Base-by-base conservation (phyloP, 805 yeast species). In the Metschnikowia reukaufii region DNA sequence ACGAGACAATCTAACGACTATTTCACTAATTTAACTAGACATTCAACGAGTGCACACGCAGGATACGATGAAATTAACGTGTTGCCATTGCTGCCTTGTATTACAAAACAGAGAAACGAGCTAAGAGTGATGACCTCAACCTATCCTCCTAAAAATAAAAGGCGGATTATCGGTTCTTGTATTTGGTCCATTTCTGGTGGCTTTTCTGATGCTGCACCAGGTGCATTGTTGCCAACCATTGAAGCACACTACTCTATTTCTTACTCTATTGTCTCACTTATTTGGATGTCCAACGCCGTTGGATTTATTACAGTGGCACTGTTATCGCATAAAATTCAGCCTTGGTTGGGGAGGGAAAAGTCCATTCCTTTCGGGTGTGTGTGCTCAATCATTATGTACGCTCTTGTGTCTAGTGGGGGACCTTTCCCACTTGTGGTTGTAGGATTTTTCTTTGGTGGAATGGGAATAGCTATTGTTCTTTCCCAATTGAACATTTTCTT, bases 361-460 rank as follows among this genome's bases (percentile, higher is more conserved):
- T 46, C 60, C 17, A 41, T 57, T 10, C 52, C 56, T 9, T 25
- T 54, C 19, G 58, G 58, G 3, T 50, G 59, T 46, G 2, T 47
- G 34, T 23, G 18, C 20, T 48, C 52, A 10, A 42, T 47, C 1
- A 25, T 52, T 13, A 54, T 55, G 61, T 53, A 44, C 34, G 38
- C 56, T 4, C 23, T 59, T 4, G 52, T 61, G 6, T 42, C 55
- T 42, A 52, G 56, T 13, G 65, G 65, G 4, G 53, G 55, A 6
- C 50, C 54, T 0, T 61, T 55, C 18, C 60, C 60, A 1, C 40
- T 61, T n/a, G 40, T 59, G n/a, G 65, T 59, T 8, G 31, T 45
- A 0, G 64, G 60, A 1, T 61, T 58, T 38, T 56, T 60, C 42
- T 52, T 62, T 36, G 62, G 63, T 4, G 64, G 65, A 0, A 40